Percentiles rank a stretch among this genome's conserved stretches.
Evolutionary conservation across 2,329 filamentous ascomycete genomes (phyloP).

Genomic region (Diplodia corticola): DNA sequence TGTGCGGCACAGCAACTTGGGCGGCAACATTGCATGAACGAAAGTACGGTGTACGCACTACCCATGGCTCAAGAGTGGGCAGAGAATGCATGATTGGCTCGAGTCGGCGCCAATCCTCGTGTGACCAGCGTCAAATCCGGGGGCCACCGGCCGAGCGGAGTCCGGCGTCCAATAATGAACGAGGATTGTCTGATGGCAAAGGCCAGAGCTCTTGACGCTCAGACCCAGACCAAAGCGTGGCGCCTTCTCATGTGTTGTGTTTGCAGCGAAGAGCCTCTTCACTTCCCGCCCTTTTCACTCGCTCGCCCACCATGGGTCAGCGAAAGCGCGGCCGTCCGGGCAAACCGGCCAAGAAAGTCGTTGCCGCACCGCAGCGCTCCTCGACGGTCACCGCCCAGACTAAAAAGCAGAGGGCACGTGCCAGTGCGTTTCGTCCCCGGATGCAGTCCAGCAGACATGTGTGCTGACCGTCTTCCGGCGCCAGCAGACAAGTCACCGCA

Average conservation of each 20-base stretch:
- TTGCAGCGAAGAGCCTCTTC: not conserved
- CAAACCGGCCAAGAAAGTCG: not conserved
- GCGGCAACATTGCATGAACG: too few species aligned
- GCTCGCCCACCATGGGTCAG: not conserved
- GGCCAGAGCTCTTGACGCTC: not conserved
- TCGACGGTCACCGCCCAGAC: too few species aligned
- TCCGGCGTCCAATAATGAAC: not conserved
- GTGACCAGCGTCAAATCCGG: not conserved
- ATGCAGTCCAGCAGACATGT: not conserved
- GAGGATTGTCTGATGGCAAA: not conserved
- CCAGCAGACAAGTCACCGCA: not conserved
- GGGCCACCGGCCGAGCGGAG: not conserved
- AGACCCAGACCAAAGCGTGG: not conserved
- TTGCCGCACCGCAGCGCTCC: not conserved
- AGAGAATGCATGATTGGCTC: not conserved
- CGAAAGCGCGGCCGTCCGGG: not conserved
- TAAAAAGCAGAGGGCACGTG: not conserved
- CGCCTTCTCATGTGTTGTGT: not conserved
- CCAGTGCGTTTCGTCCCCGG: not conserved
- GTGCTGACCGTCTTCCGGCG: not conserved
- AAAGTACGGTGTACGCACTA: not conserved
- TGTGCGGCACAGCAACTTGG: not conserved
- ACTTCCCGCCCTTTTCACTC: not conserved
- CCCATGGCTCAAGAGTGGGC: not conserved
- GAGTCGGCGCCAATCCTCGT: not conserved